Conservation (phyloP, 2,329 filamentous ascomycete species). For the Xylariales sp. region DNA sequence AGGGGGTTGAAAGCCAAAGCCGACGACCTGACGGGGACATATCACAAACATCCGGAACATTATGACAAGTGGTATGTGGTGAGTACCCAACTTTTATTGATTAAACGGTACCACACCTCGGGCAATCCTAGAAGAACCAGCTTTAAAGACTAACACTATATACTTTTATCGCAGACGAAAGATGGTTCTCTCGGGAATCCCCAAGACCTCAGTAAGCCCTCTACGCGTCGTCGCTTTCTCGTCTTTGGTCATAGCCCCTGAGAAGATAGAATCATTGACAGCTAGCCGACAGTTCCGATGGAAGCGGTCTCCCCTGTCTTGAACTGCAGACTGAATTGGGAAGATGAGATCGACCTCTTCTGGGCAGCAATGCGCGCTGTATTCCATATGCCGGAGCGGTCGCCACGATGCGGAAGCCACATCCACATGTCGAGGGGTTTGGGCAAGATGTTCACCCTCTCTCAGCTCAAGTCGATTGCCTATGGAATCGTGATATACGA, state of each 20-base stretch:
- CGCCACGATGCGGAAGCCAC: constrained; percentile 17
- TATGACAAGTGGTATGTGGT: constrained; percentile 13
- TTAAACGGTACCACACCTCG: too few relatives aligned
- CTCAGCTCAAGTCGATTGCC: constrained; percentile 12
- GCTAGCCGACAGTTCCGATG: constrained; percentile 6
- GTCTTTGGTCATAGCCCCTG: neutral
- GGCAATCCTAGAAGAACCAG: too few relatives aligned
- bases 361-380: constrained; percentile 17
- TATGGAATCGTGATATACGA: constrained; percentile 20
- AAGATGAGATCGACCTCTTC: constrained; percentile 10
- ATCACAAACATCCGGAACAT: constrained; percentile 5
- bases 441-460: constrained; percentile 1
- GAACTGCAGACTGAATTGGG: constrained; percentile 5
- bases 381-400: constrained; percentile 14
- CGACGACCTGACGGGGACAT: neutral
- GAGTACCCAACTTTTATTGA: too few relatives aligned
- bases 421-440: constrained; percentile 9
- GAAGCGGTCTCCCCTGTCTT: constrained; percentile 20
- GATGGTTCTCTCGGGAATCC: constrained; percentile 10
- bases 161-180: neutral
- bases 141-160: too few relatives aligned
- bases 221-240: neutral
- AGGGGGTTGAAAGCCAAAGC: constrained; percentile 1
- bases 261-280: neutral
- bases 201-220: neutral